Evolutionary conservation across 208 protist species (phyloP).

Genomic region (Trichomonas vaginalis): DNA sequence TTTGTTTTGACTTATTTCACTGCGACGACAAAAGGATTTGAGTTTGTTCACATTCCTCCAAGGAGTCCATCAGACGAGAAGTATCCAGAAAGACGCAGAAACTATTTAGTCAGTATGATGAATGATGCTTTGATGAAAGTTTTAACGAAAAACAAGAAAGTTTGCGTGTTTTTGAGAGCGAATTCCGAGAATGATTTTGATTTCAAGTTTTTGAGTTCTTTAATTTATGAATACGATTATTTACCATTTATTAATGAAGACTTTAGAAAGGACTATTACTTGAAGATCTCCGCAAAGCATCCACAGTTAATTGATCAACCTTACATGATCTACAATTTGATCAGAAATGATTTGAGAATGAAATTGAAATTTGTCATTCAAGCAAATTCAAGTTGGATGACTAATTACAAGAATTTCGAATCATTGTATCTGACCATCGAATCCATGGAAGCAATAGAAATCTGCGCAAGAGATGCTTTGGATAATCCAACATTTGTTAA

Average conservation of each 20-base stretch:
- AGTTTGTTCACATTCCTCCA: not conserved
- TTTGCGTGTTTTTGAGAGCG: not conserved
- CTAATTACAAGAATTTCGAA: not conserved
- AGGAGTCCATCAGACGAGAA: not conserved
- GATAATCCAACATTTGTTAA: not conserved
- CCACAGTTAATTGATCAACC: not conserved
- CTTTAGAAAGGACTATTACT: not conserved
- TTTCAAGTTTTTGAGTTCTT: not conserved
- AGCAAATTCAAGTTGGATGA: not conserved
- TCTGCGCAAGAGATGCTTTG: not conserved
- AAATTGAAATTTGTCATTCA: not conserved
- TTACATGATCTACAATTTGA: not conserved
- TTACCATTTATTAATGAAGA: not conserved
- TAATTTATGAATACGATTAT: not conserved
- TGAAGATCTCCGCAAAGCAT: not conserved
- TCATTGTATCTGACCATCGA: not conserved
- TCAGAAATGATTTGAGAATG: not conserved
- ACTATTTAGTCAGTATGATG: not conserved
- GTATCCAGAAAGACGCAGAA: not conserved
- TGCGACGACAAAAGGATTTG: not conserved
- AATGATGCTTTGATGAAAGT: not conserved
- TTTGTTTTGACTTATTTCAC: not conserved
- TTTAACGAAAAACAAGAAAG: not conserved
- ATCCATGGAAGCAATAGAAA: not conserved
- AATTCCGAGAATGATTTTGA: not conserved